Evolutionary conservation across 306 rosid genomes (phyloP), one percentile per base, ranked within the genome.

Genomic region (Psophocarpus tetragonolobus): DNA sequence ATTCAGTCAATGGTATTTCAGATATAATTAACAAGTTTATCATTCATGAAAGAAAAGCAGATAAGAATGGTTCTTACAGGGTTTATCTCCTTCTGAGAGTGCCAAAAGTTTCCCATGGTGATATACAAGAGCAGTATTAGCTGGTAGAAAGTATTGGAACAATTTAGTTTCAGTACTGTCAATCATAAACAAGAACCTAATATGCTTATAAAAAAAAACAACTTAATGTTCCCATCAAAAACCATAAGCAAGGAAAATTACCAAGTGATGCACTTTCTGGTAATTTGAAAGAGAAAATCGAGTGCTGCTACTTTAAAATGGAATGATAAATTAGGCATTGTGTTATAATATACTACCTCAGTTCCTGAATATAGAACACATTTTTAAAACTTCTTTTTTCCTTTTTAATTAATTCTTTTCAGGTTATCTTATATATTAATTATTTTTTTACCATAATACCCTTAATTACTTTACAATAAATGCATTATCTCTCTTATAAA

Each of bases 81-180:
- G 99, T 86, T 95, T 95, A 83, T 95, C 99, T 54, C 44, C 94
- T 87, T 95, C 99, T 5, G 89, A 86, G 75, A 95, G 99, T 77
- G 97, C 97, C 13, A 95, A 89, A 81, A 95, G 96, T 75, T 91
- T 92, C 79, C 92, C 90, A 69, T 95, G 95, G 85, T 95, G 99
- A 85, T 95, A 92, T 80, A 88, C 51, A 14, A 95, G 91, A 81
- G 99, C 99, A 1, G 97, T 95, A 77, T 95, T 95, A 71, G 88
- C 97, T 92, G 92, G 64, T 77, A 66, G 72, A 32, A 32, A 75
- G 48, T 60, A 72, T 50, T 71, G 65, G 21, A 24, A 82, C 57
- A 70, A 17, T 29, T 82, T 76, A 77, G 75, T 71, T 83, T 82
- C 74, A 5, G 33, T 69, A 63, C 39, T 58, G 71, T 61, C 75